Base-by-base conservation (phyloP, 768 basidiomycete species). In the Exsudoporus frostii region DNA sequence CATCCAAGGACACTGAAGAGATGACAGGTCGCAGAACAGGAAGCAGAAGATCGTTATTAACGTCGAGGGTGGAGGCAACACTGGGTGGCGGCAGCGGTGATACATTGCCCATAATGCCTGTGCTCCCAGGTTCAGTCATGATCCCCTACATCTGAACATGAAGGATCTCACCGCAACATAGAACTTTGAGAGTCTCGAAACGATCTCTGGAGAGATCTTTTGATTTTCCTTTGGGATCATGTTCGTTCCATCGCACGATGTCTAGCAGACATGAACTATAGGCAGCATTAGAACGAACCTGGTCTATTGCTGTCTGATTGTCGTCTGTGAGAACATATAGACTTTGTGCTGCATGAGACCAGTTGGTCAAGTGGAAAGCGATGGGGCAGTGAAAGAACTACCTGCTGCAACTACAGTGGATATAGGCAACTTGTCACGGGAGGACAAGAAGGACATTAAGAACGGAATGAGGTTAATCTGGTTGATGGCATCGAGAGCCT, bases 271-370 rank as follows among this genome's bases (percentile, higher is more conserved):
- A 86, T 7, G 83, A 74, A 45, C 82, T 74, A 61, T 88, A 88
- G 2, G 76, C 74, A 14, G 78, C 79, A 64, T 88, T 76, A 25
- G 77, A 68, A 20, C 83, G 77, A 19, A 95, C 65, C 50, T 85
- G 83, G n/a, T 80, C 67, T 48, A 86, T 83, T 29, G 85, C 83
- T 17, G 86, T 80, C n/a, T 72, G 74, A 57, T 97, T 98, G 65
- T 97, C 95, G 66, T 95, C 92, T 2, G 92, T 91, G 25, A 98
- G 75, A 54, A 96, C 90, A 68, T 96, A 97, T 17, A 97, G 74
- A 63, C 92, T 92, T 65, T 98, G 95, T 0, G 92, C 93, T 93
- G 60, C 25, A 46, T 22, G 24, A 45, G 36, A 41, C 33, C 40
- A 20, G 40, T 51, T 19, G 42, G 22, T 53, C 49, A 33, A 41